Evolutionary conservation across 202 grass and related monocot species (phyloP), one percentile per base, ranked within the genome.

Genomic region (Brachypodium distachyon): DNA sequence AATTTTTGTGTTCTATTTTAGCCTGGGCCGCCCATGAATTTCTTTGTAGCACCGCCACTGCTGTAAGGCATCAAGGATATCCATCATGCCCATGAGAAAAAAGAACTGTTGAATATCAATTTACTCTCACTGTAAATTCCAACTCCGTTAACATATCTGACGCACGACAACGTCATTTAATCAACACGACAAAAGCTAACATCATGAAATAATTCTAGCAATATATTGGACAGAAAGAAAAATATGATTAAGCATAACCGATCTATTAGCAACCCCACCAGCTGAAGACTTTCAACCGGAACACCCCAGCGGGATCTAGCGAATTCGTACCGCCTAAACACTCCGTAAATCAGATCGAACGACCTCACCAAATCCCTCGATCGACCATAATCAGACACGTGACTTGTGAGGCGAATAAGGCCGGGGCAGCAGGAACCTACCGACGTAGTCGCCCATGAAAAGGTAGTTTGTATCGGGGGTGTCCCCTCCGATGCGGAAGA

Each of bases 361-460:
- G 62, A 28, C 23, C 47, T 17, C 14, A 29, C n/a, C 23, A 36
- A 37, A 44, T 25, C 48, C 22, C 38, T 9, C 63, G 62, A 82
- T 81, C 79, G 16, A 76, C 32, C 2, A 5, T 18, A 31, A 54
- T 22, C 31, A 34, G 39, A 9, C 67, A 64, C 11, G 27, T 3
- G 49, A 12, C 13, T 12, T 16, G 3, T 5, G 21, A 39, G 23
- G 37, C 18, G 18, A 3, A 1, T 6, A 26, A 27, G 25, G 23
- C 0, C 32, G 26, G 40, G 46, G 66, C 25, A 19, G 7, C 7
- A 3, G 29, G 12, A 22, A 84, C 87, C 61, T 47, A 93, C 91
- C 91, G 52, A 94, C 91, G 36, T 94, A 94, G 77, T 94, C 91
- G 4, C 91, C 91, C 91, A 94, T 94, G 76, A 88, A 93, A 51